A percentile compares a stretch with the other conserved stretches of the same genome.
phyloP scores from a whole-genome alignment of 2,329 filamentous ascomycete genomes.

The Sphaerostilbella broomeana region DNA sequence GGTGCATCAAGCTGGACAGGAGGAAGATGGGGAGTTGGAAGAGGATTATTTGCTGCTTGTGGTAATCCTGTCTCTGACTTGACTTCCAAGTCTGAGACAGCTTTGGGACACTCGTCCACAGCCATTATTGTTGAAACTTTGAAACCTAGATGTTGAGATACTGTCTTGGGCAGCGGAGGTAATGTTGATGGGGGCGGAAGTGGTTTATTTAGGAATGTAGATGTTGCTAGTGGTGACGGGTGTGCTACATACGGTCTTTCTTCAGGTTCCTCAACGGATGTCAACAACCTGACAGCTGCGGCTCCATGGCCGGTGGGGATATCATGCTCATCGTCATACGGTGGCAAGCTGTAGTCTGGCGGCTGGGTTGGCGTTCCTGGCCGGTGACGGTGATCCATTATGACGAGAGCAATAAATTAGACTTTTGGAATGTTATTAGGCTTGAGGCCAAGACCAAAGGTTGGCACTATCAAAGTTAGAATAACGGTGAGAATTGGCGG shows the following conservation, averaged over 20 bases:
- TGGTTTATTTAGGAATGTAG: conserved; percentile 10
- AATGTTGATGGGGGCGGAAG: conserved; percentile 3
- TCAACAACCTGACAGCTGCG: conserved; percentile 54
- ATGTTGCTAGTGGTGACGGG: conserved; percentile 11
- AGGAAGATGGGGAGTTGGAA: conserved; percentile 8
- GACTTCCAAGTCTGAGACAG: conserved; percentile 5
- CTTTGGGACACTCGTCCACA: conserved; percentile 12
- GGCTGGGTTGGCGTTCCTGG: conserved; percentile 45
- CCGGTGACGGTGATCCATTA: conserved; percentile 45
- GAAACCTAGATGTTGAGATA: conserved; percentile 2
- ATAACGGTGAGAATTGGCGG: not conserved
- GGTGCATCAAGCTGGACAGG: conserved; percentile 2
- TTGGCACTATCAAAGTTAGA: conserved; percentile 6
- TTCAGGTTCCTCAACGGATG: conserved; percentile 52
- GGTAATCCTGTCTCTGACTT: conserved; percentile 5
- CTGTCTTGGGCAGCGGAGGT: conserved; percentile 7
- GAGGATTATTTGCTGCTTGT: conserved; percentile 10
- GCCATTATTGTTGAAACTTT: conserved; percentile 5
- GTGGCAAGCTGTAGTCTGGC: conserved; percentile 51
- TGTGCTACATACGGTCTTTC: conserved; percentile 14
- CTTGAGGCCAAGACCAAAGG: conserved; percentile 2
- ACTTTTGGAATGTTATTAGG: conserved; percentile 10
- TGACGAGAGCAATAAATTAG: conserved; percentile 5
- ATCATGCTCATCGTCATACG: conserved; percentile 50
- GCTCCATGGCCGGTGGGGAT: conserved; percentile 42